Evolutionary conservation across 345 rosid species (phyloP).

Genomic region (Aethionema arabicum): DNA sequence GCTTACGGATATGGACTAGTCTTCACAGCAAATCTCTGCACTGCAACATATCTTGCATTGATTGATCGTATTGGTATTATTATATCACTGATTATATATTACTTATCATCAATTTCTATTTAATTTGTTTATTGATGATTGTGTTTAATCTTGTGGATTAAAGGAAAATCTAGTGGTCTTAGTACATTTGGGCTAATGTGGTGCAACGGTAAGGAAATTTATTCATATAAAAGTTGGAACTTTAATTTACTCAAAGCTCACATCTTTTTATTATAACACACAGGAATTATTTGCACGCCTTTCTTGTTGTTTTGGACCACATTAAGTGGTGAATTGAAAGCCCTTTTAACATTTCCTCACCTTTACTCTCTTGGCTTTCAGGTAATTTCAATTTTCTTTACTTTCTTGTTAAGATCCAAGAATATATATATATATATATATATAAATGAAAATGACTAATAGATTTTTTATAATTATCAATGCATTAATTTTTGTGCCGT

Average conservation of each 20-base stretch:
- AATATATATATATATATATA: no score
- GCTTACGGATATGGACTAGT: conserved; percentile 68
- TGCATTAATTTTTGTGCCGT: neutral
- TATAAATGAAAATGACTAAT: no score
- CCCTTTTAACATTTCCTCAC: conserved; percentile 49
- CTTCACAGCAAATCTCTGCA: conserved; percentile 65
- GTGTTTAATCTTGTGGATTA: neutral
- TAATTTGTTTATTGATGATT: neutral
- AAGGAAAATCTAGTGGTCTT: conserved; percentile 27
- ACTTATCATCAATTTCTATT: neutral
- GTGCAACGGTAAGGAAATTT: conserved; percentile 23
- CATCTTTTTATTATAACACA: neutral
- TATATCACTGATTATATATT: neutral
- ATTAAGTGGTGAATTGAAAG: conserved; percentile 54
- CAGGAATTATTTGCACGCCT: conserved; percentile 26
- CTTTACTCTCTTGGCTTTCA: conserved; percentile 56
- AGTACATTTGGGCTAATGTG: conserved; percentile 31
- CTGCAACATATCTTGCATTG: conserved; percentile 70
- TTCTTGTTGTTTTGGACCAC: conserved; percentile 52
- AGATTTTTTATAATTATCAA: neutral
- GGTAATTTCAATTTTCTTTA: conserved; percentile 36
- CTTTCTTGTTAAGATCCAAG: neutral
- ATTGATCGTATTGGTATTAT: conserved; percentile 50
- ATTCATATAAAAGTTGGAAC: neutral
- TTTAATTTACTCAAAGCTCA: no score